These are phyloP conservation scores for Torulaspora franciscae DNA, from an alignment of 805 yeast species.

Conservation along the genomic window DNA sequence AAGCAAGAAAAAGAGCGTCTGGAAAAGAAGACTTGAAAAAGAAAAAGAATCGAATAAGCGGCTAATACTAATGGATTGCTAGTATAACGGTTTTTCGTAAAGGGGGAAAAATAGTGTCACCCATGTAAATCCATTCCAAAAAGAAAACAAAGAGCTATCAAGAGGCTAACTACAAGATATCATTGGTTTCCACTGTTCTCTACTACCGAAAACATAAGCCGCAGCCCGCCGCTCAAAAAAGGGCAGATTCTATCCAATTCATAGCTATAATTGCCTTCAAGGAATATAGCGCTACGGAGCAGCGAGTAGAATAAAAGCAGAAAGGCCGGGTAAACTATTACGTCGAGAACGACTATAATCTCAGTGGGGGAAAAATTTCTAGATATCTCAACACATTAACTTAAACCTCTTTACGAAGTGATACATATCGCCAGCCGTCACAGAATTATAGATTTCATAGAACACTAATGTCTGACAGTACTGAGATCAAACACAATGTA, in stretches of 20 bases:
- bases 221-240: neutral
- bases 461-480: conserved; percentile 24
- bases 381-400: neutral
- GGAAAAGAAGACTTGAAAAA: neutral
- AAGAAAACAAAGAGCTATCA: no score
- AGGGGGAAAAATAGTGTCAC: no score
- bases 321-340: neutral
- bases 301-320: neutral
- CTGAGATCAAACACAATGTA: conserved; percentile 14
- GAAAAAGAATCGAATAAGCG: neutral
- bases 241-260: neutral
- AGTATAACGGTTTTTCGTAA: no score
- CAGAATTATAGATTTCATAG: neutral
- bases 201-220: no score
- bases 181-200: no score
- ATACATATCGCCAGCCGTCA: neutral
- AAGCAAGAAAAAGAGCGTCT: neutral
- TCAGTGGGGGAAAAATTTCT: neutral
- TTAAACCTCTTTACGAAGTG: neutral
- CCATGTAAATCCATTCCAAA: no score
- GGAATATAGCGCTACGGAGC: no score
- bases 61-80: neutral
- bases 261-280: no score
- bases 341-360: neutral
- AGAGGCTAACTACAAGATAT: no score